Base-by-base conservation (phyloP, 1,139 yeast genomes). In the Candida glucosophila region DNA sequence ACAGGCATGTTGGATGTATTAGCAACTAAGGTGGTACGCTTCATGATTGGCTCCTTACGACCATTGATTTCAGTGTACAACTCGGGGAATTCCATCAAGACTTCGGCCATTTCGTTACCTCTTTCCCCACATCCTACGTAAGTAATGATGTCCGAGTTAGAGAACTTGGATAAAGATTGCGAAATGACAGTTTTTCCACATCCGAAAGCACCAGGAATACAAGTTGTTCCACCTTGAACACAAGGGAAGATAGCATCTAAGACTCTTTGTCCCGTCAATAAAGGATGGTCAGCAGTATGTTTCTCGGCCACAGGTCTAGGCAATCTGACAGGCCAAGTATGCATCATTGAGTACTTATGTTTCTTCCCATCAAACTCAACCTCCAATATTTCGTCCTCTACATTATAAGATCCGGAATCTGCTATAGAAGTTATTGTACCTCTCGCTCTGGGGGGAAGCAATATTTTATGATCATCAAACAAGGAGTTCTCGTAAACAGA, bases 221-320 rank as follows among this genome's bases (percentile, higher is more conserved):
- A 92, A 22, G 99, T 90, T 27, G 99, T 90, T 68, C 99, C 99
- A 66, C 99, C 98, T 68, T 92, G 98, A 43, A 92, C 99, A 74
- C 94, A 83, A 28, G 99, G 98, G 73, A 90, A 92, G 40, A 90
- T 73, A 19, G 98, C 79, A 58, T 90, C 99, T 58, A 90, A 71
- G 29, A 90, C 99, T 71, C 98, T 83, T 67, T 90, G 99, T 46
- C 99, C 99, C 17, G 99, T 90, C 47, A 90, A 72, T 47, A 92
- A 72, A 31, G 99, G 99, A 55, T 80, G 74, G 57, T 88, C 90
- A 24, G 98, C 97, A 32, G 93, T 64, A 37, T 85, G 63, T 54
- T 88, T 86, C 55, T 85, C 93, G 29, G 96, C 81, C 27, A 88
- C 97, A 12, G 99, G 98, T 64, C 99, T 81, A 44, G 98, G 97